Conservation (phyloP, 805 yeast genomes). For the Metschnikowia gruessii region DNA sequence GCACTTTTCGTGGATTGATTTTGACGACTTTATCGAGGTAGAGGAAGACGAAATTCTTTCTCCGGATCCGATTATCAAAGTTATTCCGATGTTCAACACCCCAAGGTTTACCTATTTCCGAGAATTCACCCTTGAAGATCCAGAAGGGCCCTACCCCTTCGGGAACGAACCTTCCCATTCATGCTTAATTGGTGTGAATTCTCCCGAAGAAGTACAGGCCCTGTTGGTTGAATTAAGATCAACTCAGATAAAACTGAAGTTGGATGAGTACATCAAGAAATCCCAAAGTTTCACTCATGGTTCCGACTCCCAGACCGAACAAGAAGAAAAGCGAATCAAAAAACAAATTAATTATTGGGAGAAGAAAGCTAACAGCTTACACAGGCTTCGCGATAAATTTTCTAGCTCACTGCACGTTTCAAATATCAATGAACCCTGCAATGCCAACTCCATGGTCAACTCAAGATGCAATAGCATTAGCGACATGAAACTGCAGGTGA, state of each 20-base stretch:
- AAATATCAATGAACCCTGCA: background rate
- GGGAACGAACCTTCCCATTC: constrained; percentile 61
- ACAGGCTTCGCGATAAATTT: background rate
- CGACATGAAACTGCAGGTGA: constrained; percentile 5
- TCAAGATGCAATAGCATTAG: constrained; percentile 1
- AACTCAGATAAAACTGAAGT: constrained; percentile 14
- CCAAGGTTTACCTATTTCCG: constrained; percentile 63
- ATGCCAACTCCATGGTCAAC: background rate
- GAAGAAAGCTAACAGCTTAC: constrained; percentile 1
- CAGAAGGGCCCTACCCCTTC: constrained; percentile 52
- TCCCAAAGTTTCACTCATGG: constrained; percentile 2
- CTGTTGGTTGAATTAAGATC: constrained; percentile 34
- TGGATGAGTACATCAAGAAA: constrained; percentile 15
- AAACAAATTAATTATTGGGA: constrained; percentile 4
- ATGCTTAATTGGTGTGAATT: constrained; percentile 54
- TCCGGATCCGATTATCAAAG: constrained; percentile 42
- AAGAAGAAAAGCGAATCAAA: background rate
- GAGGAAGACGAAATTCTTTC: constrained; percentile 46
- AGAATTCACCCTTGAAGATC: constrained; percentile 43
- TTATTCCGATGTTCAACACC: constrained; percentile 47
- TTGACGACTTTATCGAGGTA: constrained; percentile 72
- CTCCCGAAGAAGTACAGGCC: constrained; percentile 56
- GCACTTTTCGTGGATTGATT: constrained; percentile 62
- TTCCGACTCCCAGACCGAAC: background rate
- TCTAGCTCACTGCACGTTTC: background rate